Base-by-base conservation (phyloP, 1,139 yeast genomes). In the Geotrichum histeridarum region DNA sequence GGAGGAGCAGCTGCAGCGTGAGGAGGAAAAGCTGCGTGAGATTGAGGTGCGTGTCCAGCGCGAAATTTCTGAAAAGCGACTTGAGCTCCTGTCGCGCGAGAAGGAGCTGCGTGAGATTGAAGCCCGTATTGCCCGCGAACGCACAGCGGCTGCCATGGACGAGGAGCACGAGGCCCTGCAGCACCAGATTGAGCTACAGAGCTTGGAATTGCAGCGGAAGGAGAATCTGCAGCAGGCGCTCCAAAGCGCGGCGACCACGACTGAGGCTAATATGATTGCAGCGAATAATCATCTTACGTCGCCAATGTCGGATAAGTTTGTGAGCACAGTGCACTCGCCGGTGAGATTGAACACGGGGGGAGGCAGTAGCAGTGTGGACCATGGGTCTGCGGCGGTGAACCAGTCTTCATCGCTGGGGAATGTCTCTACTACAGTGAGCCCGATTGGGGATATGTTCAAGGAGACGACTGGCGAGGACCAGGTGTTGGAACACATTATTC, bases 21-120 rank as follows among this genome's bases (percentile, higher is more conserved):
- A 70, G 44, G 66, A 67, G 50, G 70, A 64, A 48, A 60, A 63
- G 55, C 62, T 70, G 27, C 64, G 65, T 17, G 73, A 68, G 53
- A 65, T 67, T 49, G 74, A 71, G 52, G 14, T 84, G 67, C 79
- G 96, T 62, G 96, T 93, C 30, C 96, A 89, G 70, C 87, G 86
- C 66, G 98, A 91, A 69, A 78, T 93, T 70, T 77, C 86, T 64
- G 81, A 82, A 67, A 89, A 89, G 77, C 80, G 95, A 62, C 83
- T 84, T 64, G 96, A 89, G 69, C 78, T 93, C 60, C 77, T 85
- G 64, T 90, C 88, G 55, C 82, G 97, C 67, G 99, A 93, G 71
- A 82, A 84, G 63, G 98, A 93, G 69, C 79, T 93, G 67, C 81
- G 81, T 63, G 91, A 85, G 59, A 84, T 88, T 63, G 96, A 89